phyloP scores from a whole-genome alignment of 2,329 filamentous ascomycete species.

The Pestalotiopsis sp. region DNA sequence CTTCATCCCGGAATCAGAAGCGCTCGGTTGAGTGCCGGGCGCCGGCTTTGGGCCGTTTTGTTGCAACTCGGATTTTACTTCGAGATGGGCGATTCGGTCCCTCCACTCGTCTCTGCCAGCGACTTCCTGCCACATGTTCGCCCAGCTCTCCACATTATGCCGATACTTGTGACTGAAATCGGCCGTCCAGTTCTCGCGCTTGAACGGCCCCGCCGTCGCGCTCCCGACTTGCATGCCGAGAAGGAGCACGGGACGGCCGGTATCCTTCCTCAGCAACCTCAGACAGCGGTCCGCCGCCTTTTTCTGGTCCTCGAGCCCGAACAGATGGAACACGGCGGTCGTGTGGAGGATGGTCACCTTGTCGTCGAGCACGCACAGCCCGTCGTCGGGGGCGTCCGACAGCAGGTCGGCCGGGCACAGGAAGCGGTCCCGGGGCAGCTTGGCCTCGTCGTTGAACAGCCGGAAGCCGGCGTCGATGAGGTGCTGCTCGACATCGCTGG shows the following conservation, averaged over 20 bases:
- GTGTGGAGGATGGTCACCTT: constrained; percentile 32
- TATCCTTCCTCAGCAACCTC: constrained; percentile 28
- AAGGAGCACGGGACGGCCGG: constrained; percentile 32
- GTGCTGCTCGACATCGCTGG: constrained; percentile 35
- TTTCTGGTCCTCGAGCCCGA: constrained; percentile 37
- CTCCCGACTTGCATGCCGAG: constrained; percentile 28
- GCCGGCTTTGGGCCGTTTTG: constrained; percentile 15
- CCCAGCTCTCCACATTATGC: constrained; percentile 25
- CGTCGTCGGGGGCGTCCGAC: constrained; percentile 27
- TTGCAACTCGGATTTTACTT: constrained; percentile 25
- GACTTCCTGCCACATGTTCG: constrained; percentile 26
- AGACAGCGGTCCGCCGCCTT: constrained; percentile 28
- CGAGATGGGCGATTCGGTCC: constrained; percentile 20
- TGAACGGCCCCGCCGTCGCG: constrained; percentile 9
- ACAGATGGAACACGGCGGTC: constrained; percentile 40
- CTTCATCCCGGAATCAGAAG: constrained; percentile 2
- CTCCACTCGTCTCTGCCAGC: constrained; percentile 21
- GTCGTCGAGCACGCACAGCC: constrained; percentile 34
- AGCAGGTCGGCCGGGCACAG: constrained; percentile 35
- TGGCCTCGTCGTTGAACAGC: constrained; percentile 40
- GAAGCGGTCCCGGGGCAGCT: constrained; percentile 33
- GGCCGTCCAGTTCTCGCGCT: neutral
- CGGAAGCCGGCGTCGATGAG: constrained; percentile 44
- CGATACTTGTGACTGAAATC: constrained; percentile 20
- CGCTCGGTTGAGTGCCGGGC: constrained; percentile 13